Conservation (phyloP, 805 yeast species). For the Blastobotrys chiropterorum region DNA sequence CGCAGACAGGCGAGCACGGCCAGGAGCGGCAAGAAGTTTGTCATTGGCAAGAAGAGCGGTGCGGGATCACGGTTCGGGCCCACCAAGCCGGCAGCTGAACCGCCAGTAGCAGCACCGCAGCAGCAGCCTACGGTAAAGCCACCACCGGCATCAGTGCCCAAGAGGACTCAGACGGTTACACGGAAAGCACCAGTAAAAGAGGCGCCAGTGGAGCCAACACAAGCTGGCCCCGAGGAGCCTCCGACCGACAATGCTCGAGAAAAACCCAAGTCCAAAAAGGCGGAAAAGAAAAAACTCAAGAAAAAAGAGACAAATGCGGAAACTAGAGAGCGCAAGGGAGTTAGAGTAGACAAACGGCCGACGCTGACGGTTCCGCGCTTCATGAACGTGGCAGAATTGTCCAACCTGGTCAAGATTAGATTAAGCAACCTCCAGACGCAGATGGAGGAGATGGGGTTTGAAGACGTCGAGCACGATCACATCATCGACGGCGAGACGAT, state of each 20-base stretch:
- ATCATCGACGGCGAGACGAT: constrained; percentile 85
- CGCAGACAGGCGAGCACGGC: background rate
- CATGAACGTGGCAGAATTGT: constrained; percentile 70
- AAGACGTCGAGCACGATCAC: constrained; percentile 59
- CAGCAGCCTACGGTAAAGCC: too few species aligned
- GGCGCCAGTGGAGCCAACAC: background rate
- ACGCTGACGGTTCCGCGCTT: constrained; percentile 55
- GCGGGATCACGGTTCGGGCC: background rate
- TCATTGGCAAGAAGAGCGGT: background rate
- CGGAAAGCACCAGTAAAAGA: background rate
- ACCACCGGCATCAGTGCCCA: too few species aligned
- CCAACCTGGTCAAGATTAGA: constrained; percentile 63
- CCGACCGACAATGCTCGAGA: background rate
- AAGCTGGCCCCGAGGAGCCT: background rate
- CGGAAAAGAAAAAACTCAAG: background rate
- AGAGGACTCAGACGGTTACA: too few species aligned
- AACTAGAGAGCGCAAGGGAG: background rate
- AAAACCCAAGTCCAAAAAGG: background rate
- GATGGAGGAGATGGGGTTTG: constrained; percentile 67
- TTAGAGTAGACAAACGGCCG: constrained; percentile 13
- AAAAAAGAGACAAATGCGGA: constrained; percentile 8
- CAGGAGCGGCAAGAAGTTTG: background rate
- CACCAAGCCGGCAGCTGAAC: background rate
- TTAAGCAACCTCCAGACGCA: constrained; percentile 52
- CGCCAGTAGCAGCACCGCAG: background rate